These are phyloP conservation scores for Fonsecaea pugnacius DNA, from an alignment of 2,329 filamentous ascomycete genomes.

Conservation along the genomic window DNA sequence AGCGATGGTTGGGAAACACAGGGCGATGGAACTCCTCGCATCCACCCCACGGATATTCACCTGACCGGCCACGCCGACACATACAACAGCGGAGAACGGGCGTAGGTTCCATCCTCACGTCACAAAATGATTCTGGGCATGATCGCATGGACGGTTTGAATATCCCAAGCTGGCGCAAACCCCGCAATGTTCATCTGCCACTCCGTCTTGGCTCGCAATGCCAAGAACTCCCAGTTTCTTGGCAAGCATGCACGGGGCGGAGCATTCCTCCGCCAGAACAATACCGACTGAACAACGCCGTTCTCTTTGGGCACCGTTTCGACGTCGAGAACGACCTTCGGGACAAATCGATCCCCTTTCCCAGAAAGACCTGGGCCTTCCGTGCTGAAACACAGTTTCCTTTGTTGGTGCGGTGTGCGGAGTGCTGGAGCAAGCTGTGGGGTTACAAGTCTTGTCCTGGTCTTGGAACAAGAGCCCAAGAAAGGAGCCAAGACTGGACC, in stretches of 20 bases:
- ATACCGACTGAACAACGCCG: background rate
- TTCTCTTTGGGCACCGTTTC: background rate
- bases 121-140: background rate
- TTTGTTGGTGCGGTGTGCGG: background rate
- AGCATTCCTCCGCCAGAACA: slow-evolving; percentile 4
- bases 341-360: background rate
- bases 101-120: background rate
- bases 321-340: background rate
- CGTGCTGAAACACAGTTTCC: background rate
- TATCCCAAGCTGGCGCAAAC: background rate
- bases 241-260: slow-evolving; percentile 4
- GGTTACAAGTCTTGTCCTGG: slow-evolving; percentile 12
- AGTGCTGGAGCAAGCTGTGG: slow-evolving; percentile 18
- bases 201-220: slow-evolving; percentile 4
- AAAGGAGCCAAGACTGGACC: slow-evolving; percentile 14
- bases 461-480: slow-evolving; percentile 18
- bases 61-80: background rate
- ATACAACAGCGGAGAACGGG: background rate
- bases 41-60: background rate
- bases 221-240: slow-evolving; percentile 15
- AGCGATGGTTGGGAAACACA: background rate
- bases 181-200: slow-evolving; percentile 14
- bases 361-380: background rate
- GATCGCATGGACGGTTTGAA: background rate
- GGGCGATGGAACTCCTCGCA: background rate